Percentiles rank a stretch among this genome's conserved stretches.
Evolutionary conservation across 2,329 filamentous ascomycete genomes (phyloP).

Genomic region (Blastomyces percursus): DNA sequence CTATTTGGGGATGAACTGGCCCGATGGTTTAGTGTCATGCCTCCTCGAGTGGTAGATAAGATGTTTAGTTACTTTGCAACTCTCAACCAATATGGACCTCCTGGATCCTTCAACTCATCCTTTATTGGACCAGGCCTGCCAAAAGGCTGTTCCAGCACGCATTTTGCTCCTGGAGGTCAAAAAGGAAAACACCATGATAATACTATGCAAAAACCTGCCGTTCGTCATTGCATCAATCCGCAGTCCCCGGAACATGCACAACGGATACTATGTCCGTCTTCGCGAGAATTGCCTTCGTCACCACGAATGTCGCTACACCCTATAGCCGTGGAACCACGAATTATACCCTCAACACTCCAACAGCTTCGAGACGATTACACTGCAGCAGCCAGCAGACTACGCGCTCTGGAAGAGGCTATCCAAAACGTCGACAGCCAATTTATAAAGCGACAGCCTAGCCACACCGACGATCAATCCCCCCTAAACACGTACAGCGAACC

Average conservation of each 20-base stretch:
- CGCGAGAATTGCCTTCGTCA: constrained; percentile 1
- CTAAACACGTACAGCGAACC: background rate
- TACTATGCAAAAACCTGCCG: background rate
- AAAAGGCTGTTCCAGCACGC: background rate
- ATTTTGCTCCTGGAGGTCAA: background rate
- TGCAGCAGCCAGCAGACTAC: background rate
- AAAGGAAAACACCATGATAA: background rate
- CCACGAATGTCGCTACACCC: background rate
- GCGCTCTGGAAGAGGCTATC: constrained; percentile 7
- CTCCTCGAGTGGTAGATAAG: constrained; percentile 11
- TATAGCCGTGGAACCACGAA: background rate
- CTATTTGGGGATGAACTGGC: constrained; percentile 12
- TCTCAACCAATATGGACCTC: background rate
- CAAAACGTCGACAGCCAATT: constrained; percentile 6
- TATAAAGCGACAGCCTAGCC: background rate
- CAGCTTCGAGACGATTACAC: constrained; percentile 8
- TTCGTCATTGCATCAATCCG: background rate
- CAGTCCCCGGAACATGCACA: background rate
- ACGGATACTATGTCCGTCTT: background rate
- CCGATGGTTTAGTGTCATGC: constrained; percentile 12
- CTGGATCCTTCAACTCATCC: background rate
- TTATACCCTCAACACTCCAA: constrained; percentile 1
- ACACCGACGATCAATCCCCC: background rate
- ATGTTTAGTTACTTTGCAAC: constrained; percentile 10
- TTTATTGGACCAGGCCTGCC: background rate